Conservation (phyloP, 75 land plant genomes). For the Larix kaempferi region DNA sequence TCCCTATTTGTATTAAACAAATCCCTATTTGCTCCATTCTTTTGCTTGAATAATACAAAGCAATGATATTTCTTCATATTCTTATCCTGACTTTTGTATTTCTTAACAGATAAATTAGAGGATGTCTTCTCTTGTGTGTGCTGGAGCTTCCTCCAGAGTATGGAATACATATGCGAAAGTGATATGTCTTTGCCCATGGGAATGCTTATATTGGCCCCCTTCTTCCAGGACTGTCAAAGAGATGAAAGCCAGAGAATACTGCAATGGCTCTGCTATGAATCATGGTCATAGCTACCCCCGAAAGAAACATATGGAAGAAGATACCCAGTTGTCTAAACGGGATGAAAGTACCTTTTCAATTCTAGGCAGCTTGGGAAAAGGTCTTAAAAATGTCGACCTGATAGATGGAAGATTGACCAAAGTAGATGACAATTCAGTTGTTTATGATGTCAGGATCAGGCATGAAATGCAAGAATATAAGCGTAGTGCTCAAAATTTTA, state of each 20-base stretch:
- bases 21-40: neutral
- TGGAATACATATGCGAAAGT: neutral
- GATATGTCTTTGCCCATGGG: neutral
- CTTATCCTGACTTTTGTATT: neutral
- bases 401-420: slow-evolving; percentile 42
- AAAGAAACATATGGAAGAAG: slow-evolving; percentile 18
- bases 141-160: neutral
- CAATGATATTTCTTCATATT: neutral
- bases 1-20: neutral
- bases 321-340: slow-evolving; percentile 25
- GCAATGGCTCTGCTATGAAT: neutral
- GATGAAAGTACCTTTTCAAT: slow-evolving; percentile 21
- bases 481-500: slow-evolving; percentile 27
- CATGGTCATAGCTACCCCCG: slow-evolving; percentile 12
- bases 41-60: neutral
- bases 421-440: slow-evolving; percentile 19
- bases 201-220: neutral
- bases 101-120: neutral
- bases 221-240: neutral
- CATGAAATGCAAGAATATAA: slow-evolving; percentile 33
- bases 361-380: slow-evolving; percentile 21
- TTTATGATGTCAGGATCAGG: slow-evolving; percentile 28
- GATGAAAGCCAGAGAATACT: neutral
- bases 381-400: slow-evolving; percentile 34
- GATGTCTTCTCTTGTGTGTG: neutral